Percentiles rank a stretch among this genome's conserved stretches.
Conservation (phyloP, 306 rosid species). For the Quercus variabilis region DNA sequence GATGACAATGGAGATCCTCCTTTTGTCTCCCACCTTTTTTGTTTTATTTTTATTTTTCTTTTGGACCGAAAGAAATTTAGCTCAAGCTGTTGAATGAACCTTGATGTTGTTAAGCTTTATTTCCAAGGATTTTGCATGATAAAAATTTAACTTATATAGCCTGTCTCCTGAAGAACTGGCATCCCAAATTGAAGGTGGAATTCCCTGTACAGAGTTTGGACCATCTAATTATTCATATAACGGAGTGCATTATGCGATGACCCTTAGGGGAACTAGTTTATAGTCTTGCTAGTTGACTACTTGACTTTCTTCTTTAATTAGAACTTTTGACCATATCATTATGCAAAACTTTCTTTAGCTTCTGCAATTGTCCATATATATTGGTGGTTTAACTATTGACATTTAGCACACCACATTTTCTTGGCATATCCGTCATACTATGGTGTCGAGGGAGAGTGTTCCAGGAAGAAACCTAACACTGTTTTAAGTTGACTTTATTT, state of each 20-base stretch:
- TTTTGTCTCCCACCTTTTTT: no score
- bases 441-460: slow-evolving; percentile 1
- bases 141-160: neutral
- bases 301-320: neutral
- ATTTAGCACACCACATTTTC: neutral
- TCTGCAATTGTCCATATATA: neutral
- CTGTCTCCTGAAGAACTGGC: neutral
- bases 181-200: neutral
- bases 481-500: neutral
- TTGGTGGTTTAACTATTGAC: slow-evolving; percentile 9
- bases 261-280: neutral
- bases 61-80: no score
- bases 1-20: neutral
- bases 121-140: neutral
- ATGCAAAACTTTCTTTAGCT: neutral
- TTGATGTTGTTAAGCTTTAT: no score
- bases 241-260: neutral
- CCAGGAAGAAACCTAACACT: neutral
- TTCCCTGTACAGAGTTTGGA: neutral
- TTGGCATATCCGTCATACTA: neutral
- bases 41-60: no score
- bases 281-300: neutral
- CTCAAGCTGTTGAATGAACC: no score
- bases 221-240: neutral
- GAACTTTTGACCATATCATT: neutral